Percentiles rank a stretch among this genome's conserved stretches.
Evolutionary conservation across 441 rosid genomes (phyloP).

Genomic region (Adansonia rubrostipa): DNA sequence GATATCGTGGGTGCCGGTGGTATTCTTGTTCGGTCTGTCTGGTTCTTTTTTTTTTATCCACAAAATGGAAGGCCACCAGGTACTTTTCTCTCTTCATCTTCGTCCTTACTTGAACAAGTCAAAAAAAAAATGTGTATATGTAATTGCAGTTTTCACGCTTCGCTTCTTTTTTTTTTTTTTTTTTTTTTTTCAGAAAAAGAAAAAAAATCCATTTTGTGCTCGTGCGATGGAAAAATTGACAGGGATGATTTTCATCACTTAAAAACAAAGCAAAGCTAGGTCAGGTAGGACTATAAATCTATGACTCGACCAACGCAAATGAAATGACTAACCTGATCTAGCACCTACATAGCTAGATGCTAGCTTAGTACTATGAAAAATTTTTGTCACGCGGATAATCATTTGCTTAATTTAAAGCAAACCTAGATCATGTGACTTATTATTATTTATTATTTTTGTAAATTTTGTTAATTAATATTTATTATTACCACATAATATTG

Average conservation of each 20-base stretch:
- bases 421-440: too few relatives aligned
- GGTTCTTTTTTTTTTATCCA: conserved; percentile 14
- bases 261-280: neutral
- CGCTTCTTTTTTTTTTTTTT: neutral
- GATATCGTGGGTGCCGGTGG: conserved; percentile 25
- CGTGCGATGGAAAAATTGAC: neutral
- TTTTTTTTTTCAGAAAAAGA: too few relatives aligned
- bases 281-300: neutral
- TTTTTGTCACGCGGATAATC: too few relatives aligned
- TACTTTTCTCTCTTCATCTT: too few relatives aligned
- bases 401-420: neutral
- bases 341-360: neutral
- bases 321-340: neutral
- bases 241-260: neutral
- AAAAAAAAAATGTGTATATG: neutral
- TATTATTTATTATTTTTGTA: too few relatives aligned
- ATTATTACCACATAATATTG: too few relatives aligned
- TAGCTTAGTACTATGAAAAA: neutral
- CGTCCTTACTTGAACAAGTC: too few relatives aligned
- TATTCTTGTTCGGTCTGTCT: conserved; percentile 31
- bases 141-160: neutral
- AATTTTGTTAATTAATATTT: too few relatives aligned
- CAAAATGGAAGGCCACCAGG: conserved; percentile 32
- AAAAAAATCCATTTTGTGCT: neutral
- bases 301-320: neutral